A percentile compares a stretch with the other conserved stretches of the same genome.
These are phyloP conservation scores for Pseudogymnoascus pannorum DNA, from an alignment of 2,329 filamentous ascomycete genomes.

Conservation along the genomic window DNA sequence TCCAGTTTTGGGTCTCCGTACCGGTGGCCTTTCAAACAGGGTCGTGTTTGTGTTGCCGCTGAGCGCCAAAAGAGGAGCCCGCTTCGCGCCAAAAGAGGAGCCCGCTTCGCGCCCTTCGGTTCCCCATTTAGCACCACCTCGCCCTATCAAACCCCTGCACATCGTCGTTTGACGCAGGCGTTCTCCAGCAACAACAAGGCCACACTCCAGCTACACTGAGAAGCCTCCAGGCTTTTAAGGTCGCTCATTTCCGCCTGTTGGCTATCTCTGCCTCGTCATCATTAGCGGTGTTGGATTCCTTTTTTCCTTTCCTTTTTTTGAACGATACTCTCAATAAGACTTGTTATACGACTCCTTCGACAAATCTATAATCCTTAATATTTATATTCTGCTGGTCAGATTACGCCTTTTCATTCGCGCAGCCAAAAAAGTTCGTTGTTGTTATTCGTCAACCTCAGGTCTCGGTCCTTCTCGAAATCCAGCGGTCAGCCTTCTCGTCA, in stretches of 20 bases:
- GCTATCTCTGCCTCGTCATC: background rate
- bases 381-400: conserved; percentile 6
- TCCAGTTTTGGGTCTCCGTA: conserved; percentile 6
- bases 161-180: conserved; percentile 5
- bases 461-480: background rate
- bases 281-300: conserved; percentile 1
- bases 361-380: background rate
- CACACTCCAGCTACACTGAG: background rate
- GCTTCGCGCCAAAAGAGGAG: conserved; percentile 7
- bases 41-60: conserved; percentile 9
- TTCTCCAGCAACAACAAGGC: background rate
- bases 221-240: conserved; percentile 8
- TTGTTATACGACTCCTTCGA: conserved; percentile 6
- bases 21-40: conserved; percentile 7
- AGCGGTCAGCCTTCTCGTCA: conserved; percentile 5
- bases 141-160: conserved; percentile 6
- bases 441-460: conserved; percentile 1
- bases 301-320: conserved; percentile 2
- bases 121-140: conserved; percentile 7
- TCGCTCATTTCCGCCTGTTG: conserved; percentile 5
- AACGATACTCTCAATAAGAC: background rate
- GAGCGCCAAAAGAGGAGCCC: conserved; percentile 5
- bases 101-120: conserved; percentile 4
- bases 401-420: conserved; percentile 4
- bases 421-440: conserved; percentile 2